phyloP scores from a whole-genome alignment of 768 basidiomycete species.

The Mycena vitilis region DNA sequence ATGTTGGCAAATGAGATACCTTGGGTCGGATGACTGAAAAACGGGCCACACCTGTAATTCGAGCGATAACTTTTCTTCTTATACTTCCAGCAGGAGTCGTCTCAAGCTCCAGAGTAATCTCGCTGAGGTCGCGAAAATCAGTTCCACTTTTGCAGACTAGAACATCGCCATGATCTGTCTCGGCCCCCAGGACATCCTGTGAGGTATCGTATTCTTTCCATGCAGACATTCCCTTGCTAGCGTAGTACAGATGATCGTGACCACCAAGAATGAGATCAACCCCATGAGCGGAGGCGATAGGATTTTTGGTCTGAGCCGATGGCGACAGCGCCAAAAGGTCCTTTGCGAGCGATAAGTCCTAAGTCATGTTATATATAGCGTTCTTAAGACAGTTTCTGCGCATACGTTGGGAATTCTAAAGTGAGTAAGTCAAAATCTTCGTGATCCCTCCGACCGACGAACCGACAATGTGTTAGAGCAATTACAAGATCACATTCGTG shows the following conservation, averaged over 20 bases:
- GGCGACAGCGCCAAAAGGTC: conserved; percentile 71
- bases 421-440: conserved; percentile 6
- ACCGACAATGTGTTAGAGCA: conserved; percentile 88
- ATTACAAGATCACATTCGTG: conserved; percentile 85
- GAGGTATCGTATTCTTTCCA: conserved; percentile 76
- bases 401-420: conserved; percentile 62
- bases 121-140: conserved; percentile 90
- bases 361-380: conserved; percentile 3
- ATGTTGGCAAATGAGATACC: background rate
- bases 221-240: conserved; percentile 68
- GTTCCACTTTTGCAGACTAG: conserved; percentile 88
- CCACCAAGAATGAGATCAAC: conserved; percentile 89
- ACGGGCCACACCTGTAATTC: conserved; percentile 63
- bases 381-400: background rate
- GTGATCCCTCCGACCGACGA: conserved; percentile 32
- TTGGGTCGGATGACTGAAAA: too few species aligned
- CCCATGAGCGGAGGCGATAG: conserved; percentile 71
- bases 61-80: conserved; percentile 71
- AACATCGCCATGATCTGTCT: conserved; percentile 77
- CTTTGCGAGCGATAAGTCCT: conserved; percentile 83
- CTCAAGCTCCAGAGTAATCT: conserved; percentile 72
- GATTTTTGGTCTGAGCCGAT: conserved; percentile 53
- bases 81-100: conserved; percentile 71
- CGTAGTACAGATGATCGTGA: conserved; percentile 89
- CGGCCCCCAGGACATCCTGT: conserved; percentile 69